A percentile compares a stretch with the other conserved stretches of the same genome.
Conservation (phyloP, 2,329 filamentous ascomycete genomes). For the Talaromyces marneffei region DNA sequence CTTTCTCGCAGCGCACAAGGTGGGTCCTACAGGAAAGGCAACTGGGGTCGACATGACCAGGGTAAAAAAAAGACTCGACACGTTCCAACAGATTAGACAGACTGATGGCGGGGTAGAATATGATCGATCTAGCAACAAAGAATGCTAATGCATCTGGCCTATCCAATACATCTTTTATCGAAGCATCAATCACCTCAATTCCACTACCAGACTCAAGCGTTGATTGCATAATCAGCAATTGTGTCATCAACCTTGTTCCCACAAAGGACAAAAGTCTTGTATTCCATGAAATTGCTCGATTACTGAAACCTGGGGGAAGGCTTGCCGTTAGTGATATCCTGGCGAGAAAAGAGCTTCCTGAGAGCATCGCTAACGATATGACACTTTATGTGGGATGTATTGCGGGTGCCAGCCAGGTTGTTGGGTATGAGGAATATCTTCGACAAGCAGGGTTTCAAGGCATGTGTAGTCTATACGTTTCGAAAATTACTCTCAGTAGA, state of each 20-base stretch:
- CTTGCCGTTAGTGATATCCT: slow-evolving; percentile 58
- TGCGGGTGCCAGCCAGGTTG: slow-evolving; percentile 50
- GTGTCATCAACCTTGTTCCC: slow-evolving; percentile 57
- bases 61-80: slow-evolving; percentile 26
- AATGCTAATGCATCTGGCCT: slow-evolving; percentile 39
- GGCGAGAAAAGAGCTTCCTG: slow-evolving; percentile 44
- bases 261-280: slow-evolving; percentile 47
- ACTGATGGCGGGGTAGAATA: slow-evolving; percentile 39
- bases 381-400: slow-evolving; percentile 57
- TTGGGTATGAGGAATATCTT: slow-evolving; percentile 50
- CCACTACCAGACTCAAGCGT: slow-evolving; percentile 39
- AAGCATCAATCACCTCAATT: slow-evolving; percentile 49
- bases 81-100: neutral
- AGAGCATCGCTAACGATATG: slow-evolving; percentile 45
- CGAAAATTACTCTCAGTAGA: neutral
- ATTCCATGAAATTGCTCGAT: slow-evolving; percentile 54
- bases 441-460: slow-evolving; percentile 47
- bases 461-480: slow-evolving; percentile 31
- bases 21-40: slow-evolving; percentile 45
- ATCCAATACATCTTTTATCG: slow-evolving; percentile 48
- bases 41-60: slow-evolving; percentile 59
- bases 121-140: slow-evolving; percentile 47
- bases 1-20: slow-evolving; percentile 48
- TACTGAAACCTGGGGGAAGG: slow-evolving; percentile 54
- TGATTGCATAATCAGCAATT: slow-evolving; percentile 59